These are phyloP conservation scores for Nicotiana benthamiana DNA, from an alignment of 257 asterid species.

Conservation along the genomic window DNA sequence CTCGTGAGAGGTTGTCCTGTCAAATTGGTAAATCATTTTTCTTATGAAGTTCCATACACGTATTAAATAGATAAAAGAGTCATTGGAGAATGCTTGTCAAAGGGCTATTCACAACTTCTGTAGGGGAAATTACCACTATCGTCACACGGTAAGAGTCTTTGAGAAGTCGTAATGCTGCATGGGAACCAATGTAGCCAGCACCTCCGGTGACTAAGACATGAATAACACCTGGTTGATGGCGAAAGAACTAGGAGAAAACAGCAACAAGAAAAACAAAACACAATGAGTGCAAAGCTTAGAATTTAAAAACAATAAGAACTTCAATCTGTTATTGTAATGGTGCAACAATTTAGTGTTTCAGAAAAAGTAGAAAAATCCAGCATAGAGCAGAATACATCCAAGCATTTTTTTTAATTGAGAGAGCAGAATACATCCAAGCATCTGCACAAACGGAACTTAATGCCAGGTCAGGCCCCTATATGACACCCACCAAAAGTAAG, in stretches of 20 bases:
- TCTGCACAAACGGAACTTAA: background rate
- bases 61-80: background rate
- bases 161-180: slow-evolving; percentile 81
- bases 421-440: background rate
- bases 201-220: slow-evolving; percentile 97
- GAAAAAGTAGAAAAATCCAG: background rate
- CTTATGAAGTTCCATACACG: background rate
- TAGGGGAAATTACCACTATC: slow-evolving; percentile 56
- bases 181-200: slow-evolving; percentile 94
- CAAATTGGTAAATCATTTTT: background rate
- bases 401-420: background rate
- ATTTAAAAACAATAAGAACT: slow-evolving; percentile 2
- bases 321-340: background rate
- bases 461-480: background rate
- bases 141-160: slow-evolving; percentile 80
- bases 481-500: background rate
- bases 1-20: slow-evolving; percentile 91
- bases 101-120: background rate
- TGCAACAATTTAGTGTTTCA: background rate
- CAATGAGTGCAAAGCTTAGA: background rate
- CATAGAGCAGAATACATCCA: background rate
- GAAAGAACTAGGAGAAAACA: slow-evolving; percentile 50
- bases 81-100: background rate
- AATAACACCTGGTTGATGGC: slow-evolving; percentile 72
- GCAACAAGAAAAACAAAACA: slow-evolving; percentile 3